These are phyloP conservation scores for Penicillium antarcticum DNA, from an alignment of 495 filamentous ascomycete genomes.

Conservation along the genomic window DNA sequence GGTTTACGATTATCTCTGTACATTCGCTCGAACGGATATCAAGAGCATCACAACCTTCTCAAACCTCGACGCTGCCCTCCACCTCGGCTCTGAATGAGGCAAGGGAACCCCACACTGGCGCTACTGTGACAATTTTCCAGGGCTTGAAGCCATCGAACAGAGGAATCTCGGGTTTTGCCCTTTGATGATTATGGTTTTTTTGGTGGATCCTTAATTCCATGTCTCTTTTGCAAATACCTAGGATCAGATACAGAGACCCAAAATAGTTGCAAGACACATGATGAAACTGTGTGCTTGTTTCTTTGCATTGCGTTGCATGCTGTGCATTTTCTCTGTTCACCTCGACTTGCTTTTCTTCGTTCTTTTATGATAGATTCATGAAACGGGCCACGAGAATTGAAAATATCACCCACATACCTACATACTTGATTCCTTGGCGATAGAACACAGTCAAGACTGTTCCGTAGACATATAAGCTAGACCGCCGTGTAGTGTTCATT, in stretches of 20 bases:
- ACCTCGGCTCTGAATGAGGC: slow-evolving; percentile 14
- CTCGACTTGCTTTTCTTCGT: slow-evolving; percentile 38
- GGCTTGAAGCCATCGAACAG: slow-evolving; percentile 25
- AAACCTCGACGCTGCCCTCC: slow-evolving; percentile 11
- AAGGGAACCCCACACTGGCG: slow-evolving; percentile 13
- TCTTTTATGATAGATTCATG: slow-evolving; percentile 45
- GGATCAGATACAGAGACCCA: slow-evolving; percentile 29
- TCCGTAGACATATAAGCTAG: not conserved
- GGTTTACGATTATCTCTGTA: slow-evolving; percentile 8
- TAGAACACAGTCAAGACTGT: not conserved
- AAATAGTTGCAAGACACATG: slow-evolving; percentile 32
- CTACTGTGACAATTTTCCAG: slow-evolving; percentile 24
- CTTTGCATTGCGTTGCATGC: slow-evolving; percentile 26
- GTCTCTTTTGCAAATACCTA: slow-evolving; percentile 22
- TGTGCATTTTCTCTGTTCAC: slow-evolving; percentile 36
- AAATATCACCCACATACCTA: slow-evolving; percentile 13
- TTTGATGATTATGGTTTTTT: slow-evolving; percentile 13
- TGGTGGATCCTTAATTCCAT: slow-evolving; percentile 8
- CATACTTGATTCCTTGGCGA: not conserved
- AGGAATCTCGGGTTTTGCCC: slow-evolving; percentile 17
- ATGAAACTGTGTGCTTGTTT: slow-evolving; percentile 28
- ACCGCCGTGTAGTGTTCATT: not conserved
- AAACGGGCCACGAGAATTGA: slow-evolving; percentile 43
- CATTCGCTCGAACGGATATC: slow-evolving; percentile 11
- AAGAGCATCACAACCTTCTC: slow-evolving; percentile 4